Evolutionary conservation across 2,329 filamentous ascomycete genomes (phyloP), one percentile per base, ranked within the genome.

Genomic region (Sodiomyces alkalinus): DNA sequence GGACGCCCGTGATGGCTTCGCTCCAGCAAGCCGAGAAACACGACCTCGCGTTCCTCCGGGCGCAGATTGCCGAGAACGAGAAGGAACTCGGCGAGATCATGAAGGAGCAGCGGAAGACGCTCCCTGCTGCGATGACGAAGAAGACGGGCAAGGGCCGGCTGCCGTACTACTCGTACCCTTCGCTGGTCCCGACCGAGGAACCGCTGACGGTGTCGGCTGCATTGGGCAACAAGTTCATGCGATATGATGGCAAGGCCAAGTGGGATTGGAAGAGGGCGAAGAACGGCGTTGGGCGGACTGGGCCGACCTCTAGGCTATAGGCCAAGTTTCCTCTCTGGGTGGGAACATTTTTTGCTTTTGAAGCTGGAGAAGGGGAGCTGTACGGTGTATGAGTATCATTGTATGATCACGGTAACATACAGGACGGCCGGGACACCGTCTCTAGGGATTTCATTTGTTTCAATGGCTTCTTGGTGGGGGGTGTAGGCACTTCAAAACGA

Each of bases 41-140:
- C 17, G 62, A 70, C 18, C 43, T 73, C 4, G 54, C 62, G 7
- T 90, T 90, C 46, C 65, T 96, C 28, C 76, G 70, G 42, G 87
- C 90, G 0, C 90, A 98, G 51, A 90, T 94, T 40, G 71, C 74
- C 5, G 68, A 62, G 19, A 63, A 74, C 30, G 80, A 92, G 22
- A 55, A 68, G 17, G 86, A 94, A 46, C 58, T 96, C 2, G 64
- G 64, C 9, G 65, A 78, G 1, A 74, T 93, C 22, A 52, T 92
- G 39, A 78, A 69, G 36, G 66, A 74, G 1, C 49, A 62, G 30
- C 63, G 53, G 33, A 64, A 62, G 41, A 26, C 39, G 19, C 39
- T 40, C 17, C 30, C 38, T 13, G 37, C 38, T 15, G 27, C 33
- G 28, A 32, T 49, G 19, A 44, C 46, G 30, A 40, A 36, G 28